phyloP scores from a whole-genome alignment of 345 rosid species.

The Chamaenerion angustifolium region DNA sequence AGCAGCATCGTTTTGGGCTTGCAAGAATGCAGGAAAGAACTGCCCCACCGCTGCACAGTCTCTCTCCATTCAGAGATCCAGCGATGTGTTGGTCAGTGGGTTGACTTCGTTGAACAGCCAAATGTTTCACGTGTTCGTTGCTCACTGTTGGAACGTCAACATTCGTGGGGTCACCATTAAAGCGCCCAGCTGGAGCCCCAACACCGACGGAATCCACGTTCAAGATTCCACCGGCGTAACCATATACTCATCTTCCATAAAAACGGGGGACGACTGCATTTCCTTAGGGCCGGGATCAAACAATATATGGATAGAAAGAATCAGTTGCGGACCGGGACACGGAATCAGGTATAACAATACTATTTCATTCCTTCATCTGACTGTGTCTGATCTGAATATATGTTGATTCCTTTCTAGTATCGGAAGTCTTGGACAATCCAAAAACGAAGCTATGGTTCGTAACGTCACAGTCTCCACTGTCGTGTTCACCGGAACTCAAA shows the following conservation, averaged over 20 bases:
- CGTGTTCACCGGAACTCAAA: constrained; percentile 10
- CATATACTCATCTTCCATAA: constrained; percentile 19
- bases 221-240: constrained; percentile 16
- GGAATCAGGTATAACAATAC: constrained; percentile 11
- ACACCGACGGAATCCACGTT: constrained; percentile 51
- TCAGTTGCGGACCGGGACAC: constrained; percentile 38
- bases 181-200: constrained; percentile 44
- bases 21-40: constrained; percentile 9
- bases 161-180: constrained; percentile 6
- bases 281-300: constrained; percentile 25
- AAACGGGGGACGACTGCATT: constrained; percentile 51
- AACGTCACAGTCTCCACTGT: constrained; percentile 8
- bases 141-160: not conserved
- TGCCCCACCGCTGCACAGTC: constrained; percentile 23
- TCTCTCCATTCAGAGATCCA: constrained; percentile 11
- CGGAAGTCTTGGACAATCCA: constrained; percentile 20
- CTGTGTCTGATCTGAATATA: too few relatives aligned
- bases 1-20: constrained; percentile 19
- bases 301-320: constrained; percentile 18
- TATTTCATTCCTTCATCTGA: too few relatives aligned
- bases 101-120: constrained; percentile 17
- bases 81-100: constrained; percentile 3
- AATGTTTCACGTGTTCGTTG: constrained; percentile 13
- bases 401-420: constrained; percentile 7
- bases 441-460: constrained; percentile 8